phyloP scores from a whole-genome alignment of 371 early-diverging fungal species.

The Lichtheimia ornata region DNA sequence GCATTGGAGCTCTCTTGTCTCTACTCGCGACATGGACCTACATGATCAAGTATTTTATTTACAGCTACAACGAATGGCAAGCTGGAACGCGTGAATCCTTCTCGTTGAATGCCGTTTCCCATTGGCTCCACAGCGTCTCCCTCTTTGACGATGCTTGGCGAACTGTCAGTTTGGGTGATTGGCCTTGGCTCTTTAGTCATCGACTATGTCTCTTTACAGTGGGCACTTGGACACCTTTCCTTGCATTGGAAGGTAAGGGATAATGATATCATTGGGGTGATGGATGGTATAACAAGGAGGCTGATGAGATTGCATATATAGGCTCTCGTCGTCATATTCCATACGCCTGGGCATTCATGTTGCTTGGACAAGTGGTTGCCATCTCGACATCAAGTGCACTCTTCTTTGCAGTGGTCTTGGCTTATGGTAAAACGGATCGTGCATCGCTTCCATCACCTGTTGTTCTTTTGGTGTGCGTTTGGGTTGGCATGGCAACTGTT shows the following conservation, averaged over 20 bases:
- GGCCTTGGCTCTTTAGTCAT: constrained; percentile 49
- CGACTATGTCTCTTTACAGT: constrained; percentile 43
- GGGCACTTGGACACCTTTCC: constrained; percentile 43
- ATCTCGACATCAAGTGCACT: constrained; percentile 37
- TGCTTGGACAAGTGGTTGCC: constrained; percentile 45
- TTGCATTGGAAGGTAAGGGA: constrained; percentile 44
- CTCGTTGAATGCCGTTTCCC: constrained; percentile 32
- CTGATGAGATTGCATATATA: constrained; percentile 4
- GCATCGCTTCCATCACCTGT: constrained; percentile 6
- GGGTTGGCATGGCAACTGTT: constrained; percentile 27
- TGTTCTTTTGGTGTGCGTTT: constrained; percentile 8
- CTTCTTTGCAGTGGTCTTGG: constrained; percentile 37
- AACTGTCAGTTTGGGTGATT: constrained; percentile 31
- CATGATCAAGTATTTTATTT: constrained; percentile 36
- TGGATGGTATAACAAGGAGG: background rate
- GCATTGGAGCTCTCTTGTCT: constrained; percentile 19
- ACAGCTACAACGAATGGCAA: constrained; percentile 32
- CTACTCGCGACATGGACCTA: constrained; percentile 40
- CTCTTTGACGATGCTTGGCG: constrained; percentile 46
- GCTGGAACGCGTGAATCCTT: background rate
- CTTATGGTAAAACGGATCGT: constrained; percentile 1
- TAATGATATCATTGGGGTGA: background rate
- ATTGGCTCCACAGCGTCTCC: constrained; percentile 40
- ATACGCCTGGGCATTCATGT: constrained; percentile 42
- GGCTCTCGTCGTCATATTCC: constrained; percentile 37